A percentile compares a stretch with the other conserved stretches of the same genome.
Conservation (phyloP, 164 flowering plant species). For the Vitis rotundifolia region DNA sequence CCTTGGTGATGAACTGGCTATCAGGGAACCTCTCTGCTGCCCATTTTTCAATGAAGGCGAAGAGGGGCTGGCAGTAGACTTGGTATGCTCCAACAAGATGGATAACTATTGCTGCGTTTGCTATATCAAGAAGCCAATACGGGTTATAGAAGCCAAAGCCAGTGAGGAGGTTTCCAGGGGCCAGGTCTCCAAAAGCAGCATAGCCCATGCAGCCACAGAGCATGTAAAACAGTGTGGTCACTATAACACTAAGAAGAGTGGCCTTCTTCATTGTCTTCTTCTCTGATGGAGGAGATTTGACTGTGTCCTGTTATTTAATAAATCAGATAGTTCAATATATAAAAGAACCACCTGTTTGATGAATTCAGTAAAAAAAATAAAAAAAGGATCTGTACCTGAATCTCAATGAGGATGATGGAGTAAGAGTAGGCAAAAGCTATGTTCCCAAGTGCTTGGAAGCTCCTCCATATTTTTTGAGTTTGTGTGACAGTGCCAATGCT, state of each 20-base stretch:
- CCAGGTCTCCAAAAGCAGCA: constrained; percentile 63
- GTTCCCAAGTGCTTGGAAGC: constrained; percentile 75
- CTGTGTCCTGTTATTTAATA: constrained; percentile 48
- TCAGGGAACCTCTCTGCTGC: constrained; percentile 39
- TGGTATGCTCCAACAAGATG: constrained; percentile 79
- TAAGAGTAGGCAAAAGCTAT: constrained; percentile 82
- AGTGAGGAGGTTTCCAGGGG: constrained; percentile 72
- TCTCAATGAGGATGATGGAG: constrained; percentile 72
- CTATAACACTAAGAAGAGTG: constrained; percentile 38
- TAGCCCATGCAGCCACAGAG: constrained; percentile 71
- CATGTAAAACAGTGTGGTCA: constrained; percentile 64
- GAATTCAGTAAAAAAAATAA: not conserved
- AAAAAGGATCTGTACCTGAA: constrained; percentile 44
- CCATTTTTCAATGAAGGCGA: constrained; percentile 55
- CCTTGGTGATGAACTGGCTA: constrained; percentile 45
- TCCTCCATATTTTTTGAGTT: constrained; percentile 70
- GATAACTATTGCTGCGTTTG: constrained; percentile 61
- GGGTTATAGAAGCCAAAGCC: constrained; percentile 75
- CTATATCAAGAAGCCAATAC: constrained; percentile 66
- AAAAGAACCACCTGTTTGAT: not conserved
- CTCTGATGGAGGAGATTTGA: constrained; percentile 68
- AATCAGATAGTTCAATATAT: not conserved
- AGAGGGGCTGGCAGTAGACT: constrained; percentile 66
- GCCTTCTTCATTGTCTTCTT: constrained; percentile 71
- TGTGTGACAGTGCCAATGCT: constrained; percentile 57